Base-by-base conservation (phyloP, 441 rosid species). In the Flueggea neowawraea region DNA sequence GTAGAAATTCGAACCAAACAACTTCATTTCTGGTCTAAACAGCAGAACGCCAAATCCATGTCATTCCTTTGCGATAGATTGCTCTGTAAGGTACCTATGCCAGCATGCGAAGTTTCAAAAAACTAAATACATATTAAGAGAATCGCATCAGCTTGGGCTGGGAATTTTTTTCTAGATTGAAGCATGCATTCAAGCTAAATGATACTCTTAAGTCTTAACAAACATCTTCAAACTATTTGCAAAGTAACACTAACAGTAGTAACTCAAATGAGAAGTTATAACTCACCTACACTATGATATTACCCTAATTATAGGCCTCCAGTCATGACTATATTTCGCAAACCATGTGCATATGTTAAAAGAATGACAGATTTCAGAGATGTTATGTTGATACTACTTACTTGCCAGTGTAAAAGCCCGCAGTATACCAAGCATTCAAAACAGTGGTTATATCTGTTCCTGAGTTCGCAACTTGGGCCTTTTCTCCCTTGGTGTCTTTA, bases 361-460 rank as follows among this genome's bases (percentile, higher is more conserved):
- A 17, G 16, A 16, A 16, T 14, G 32, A 31, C 13, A 5, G 16
- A 50, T 32, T 41, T 17, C 17, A 15, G 22, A 45, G 3, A 58
- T 55, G 48, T 43, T 55, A 54, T 17, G 22, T 54, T 45, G 3
- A 33, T 48, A 57, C n/a, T 55, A 73, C 84, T 75, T 81, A 87
- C 93, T 81, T 87, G 75, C 85, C 85, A 31, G 87, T 84, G 77
- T 78, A 69, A 68, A 84, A 77, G 72, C 93, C 90, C 12, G 86
- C 85, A 60, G 84, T 69, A 68, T 77, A 86, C 92, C 92, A 86
- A 36, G 89, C 86, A 58, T 80, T 86, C 59, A 86, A 68, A 64
- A 86, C 84, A 33, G 57, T 76, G 57, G 71, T 33, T 8, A 84
- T 79, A 71, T 87, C 82, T 39, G 90, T 80, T 71, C 70, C 76